Evolutionary conservation across 2,329 filamentous ascomycete genomes (phyloP), one percentile per base, ranked within the genome.

Genomic region (Claviceps humidiphila): DNA sequence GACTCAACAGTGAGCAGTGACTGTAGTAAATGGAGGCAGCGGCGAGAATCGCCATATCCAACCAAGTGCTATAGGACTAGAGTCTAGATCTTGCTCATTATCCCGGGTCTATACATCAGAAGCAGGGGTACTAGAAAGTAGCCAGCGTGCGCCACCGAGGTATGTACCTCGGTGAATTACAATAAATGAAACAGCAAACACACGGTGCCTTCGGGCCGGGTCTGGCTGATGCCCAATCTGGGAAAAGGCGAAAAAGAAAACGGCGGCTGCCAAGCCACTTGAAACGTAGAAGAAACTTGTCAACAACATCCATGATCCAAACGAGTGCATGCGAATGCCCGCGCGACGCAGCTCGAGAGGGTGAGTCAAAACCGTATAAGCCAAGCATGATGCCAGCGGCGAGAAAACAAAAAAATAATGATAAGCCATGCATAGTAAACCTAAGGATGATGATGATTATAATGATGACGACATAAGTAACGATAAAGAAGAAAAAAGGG

Each of bases 321-420:
- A 34, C 9, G 9, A 34, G 8, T 47, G 38, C 51, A 42, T 53
- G 47, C 34, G 42, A 30, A 49, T 22, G n/a, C 51, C 22, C 26
- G 43, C 48, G 45, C 52, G 53, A 49, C 49, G 50, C 52, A 49
- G 42, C 53, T 26, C 16, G 38, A 38, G 24, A 14, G 5, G 42
- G 30, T 24, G 16, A 9, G 24, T 6, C 22, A 26, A 24, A 24
- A 1, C 4, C 7, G 42, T 26, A 6, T 5, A 44, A 22, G n/a
- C 40, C 40, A 42, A 22, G 5, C 6, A 24, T 14, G 14, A 43
- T 24, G 20, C 13, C 14, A 42, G 20, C 24, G 13, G n/a, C 26
- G 7, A 45, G 16, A 16, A 30, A n/a, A 30, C 4, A 26, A 30
- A 26, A 30, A 34, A 11, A 11, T 11, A 34, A 11, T 34, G 30